Evolutionary conservation across 352 stramenopile genomes (phyloP).

Genomic region (Phytophthora pistaciae): DNA sequence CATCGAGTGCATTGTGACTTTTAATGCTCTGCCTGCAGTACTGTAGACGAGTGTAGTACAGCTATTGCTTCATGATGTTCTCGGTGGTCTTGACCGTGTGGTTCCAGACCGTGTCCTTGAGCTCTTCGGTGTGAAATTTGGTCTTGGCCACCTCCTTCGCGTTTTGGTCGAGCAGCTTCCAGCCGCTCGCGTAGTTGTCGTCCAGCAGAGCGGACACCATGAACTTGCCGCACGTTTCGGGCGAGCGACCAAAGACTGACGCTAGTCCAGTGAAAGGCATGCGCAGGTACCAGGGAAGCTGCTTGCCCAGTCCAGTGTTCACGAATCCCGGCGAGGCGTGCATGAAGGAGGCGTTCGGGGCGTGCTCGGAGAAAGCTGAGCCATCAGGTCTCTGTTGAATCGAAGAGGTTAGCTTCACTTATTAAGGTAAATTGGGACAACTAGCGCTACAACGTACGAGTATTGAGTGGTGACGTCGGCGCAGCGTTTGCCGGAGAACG

Average conservation of each 20-base stretch:
- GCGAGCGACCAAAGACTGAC: slow-evolving; percentile 16
- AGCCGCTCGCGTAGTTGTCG: slow-evolving; percentile 25
- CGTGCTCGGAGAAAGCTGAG: slow-evolving; percentile 27
- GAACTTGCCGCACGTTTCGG: slow-evolving; percentile 26
- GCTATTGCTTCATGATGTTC: slow-evolving; percentile 25
- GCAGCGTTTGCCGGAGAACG: slow-evolving; percentile 25
- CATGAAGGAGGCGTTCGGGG: slow-evolving; percentile 30
- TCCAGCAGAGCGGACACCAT: slow-evolving; percentile 30
- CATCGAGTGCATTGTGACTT: too few species aligned
- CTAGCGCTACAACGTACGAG: slow-evolving; percentile 23
- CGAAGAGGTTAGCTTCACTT: neutral
- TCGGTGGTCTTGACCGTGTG: slow-evolving; percentile 26
- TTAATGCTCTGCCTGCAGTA: too few species aligned
- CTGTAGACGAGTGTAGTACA: too few species aligned
- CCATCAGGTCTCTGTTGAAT: slow-evolving; percentile 28
- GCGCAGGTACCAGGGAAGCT: slow-evolving; percentile 20
- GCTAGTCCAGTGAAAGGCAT: slow-evolving; percentile 8
- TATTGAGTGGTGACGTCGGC: slow-evolving; percentile 29
- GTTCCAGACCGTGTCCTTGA: slow-evolving; percentile 31
- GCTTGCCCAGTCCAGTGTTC: slow-evolving; percentile 19
- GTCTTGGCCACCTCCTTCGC: slow-evolving; percentile 18
- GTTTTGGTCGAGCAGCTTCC: slow-evolving; percentile 34
- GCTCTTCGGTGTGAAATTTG: slow-evolving; percentile 31
- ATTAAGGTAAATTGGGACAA: too few species aligned
- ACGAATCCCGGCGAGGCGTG: slow-evolving; percentile 27